Evolutionary conservation across 2,329 filamentous ascomycete species (phyloP).

Genomic region (Cordyceps javanica): DNA sequence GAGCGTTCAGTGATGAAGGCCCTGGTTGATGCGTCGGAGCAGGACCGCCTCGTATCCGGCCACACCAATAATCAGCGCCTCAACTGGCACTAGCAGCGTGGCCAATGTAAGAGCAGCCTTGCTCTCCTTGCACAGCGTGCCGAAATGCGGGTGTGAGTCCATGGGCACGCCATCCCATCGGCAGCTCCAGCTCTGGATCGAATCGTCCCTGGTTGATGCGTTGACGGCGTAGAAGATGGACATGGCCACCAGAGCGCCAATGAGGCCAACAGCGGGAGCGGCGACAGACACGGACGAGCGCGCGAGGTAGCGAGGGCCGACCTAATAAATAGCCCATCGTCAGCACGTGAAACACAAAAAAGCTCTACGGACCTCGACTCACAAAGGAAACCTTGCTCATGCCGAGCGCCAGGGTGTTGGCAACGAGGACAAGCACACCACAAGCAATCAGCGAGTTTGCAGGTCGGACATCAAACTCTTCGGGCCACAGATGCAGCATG

Average conservation of each 20-base stretch:
- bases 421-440: constrained; percentile 42
- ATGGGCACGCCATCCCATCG: constrained; percentile 52
- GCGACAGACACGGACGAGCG: constrained; percentile 19
- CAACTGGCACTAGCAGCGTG: constrained; percentile 51
- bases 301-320: constrained; percentile 12
- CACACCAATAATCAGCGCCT: constrained; percentile 42
- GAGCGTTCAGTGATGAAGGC: background rate
- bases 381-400: constrained; percentile 45
- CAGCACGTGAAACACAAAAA: background rate
- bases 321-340: constrained; percentile 12
- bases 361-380: constrained; percentile 24
- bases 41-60: constrained; percentile 39
- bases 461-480: constrained; percentile 49
- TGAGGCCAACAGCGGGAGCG: constrained; percentile 25
- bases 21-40: constrained; percentile 27
- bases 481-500: constrained; percentile 52
- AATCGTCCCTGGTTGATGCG: constrained; percentile 44
- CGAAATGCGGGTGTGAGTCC: constrained; percentile 47
- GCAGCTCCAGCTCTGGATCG: constrained; percentile 57
- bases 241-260: constrained; percentile 44
- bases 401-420: constrained; percentile 42
- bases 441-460: constrained; percentile 49
- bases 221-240: constrained; percentile 53
- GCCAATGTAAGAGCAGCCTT: constrained; percentile 47
- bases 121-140: constrained; percentile 50